phyloP scores from a whole-genome alignment of 1,139 yeast species.

The Suhomyces yuchorum region DNA sequence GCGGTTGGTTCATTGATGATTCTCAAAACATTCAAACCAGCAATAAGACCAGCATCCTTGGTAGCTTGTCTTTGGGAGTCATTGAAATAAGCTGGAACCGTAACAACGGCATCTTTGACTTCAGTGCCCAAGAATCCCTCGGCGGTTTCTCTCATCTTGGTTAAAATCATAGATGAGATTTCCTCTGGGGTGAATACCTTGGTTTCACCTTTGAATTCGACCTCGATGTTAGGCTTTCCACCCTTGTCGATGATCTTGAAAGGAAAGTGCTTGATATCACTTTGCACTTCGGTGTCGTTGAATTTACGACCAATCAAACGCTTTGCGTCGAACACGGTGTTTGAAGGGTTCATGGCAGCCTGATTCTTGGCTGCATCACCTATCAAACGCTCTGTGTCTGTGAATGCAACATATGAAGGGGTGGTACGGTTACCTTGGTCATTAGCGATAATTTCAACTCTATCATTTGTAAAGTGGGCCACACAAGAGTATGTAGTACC shows the following conservation, averaged over 20 bases:
- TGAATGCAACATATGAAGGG: slow-evolving; percentile 33
- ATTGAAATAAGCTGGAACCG: slow-evolving; percentile 54
- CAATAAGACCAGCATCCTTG: slow-evolving; percentile 52
- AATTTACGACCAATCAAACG: slow-evolving; percentile 49
- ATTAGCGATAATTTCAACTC: slow-evolving; percentile 42
- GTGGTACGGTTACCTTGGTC: slow-evolving; percentile 54
- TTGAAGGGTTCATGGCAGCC: slow-evolving; percentile 34
- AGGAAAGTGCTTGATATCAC: slow-evolving; percentile 48
- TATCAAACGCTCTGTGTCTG: slow-evolving; percentile 31
- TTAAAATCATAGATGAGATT: slow-evolving; percentile 28
- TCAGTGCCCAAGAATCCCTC: slow-evolving; percentile 45
- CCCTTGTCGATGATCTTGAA: slow-evolving; percentile 36
- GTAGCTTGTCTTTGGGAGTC: slow-evolving; percentile 56
- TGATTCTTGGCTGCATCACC: slow-evolving; percentile 37
- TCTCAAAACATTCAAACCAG: slow-evolving; percentile 53
- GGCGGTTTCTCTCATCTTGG: slow-evolving; percentile 52
- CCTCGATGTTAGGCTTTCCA: slow-evolving; percentile 26
- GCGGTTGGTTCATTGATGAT: slow-evolving; percentile 56
- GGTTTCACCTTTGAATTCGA: slow-evolving; percentile 26
- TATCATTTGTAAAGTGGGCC: slow-evolving; percentile 23
- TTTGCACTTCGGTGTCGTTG: slow-evolving; percentile 45
- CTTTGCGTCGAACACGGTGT: slow-evolving; percentile 34
- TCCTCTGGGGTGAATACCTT: slow-evolving; percentile 28
- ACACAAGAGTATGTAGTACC: slow-evolving; percentile 36
- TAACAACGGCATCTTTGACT: slow-evolving; percentile 51